phyloP scores from a whole-genome alignment of 1,139 yeast species.

The Candida pseudoviswanathii region DNA sequence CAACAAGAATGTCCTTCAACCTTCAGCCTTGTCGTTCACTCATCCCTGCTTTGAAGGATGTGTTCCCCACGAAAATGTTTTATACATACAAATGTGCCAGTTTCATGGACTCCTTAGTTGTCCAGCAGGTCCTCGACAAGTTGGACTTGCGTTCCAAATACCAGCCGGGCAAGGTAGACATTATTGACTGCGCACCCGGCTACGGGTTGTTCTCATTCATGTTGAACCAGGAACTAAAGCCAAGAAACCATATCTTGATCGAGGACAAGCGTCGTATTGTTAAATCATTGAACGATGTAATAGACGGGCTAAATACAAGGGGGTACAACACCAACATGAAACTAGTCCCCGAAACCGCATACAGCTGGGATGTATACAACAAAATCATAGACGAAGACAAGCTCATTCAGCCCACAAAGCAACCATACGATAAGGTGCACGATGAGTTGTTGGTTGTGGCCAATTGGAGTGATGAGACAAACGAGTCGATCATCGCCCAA shows the following conservation, averaged over 20 bases:
- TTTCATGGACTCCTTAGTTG: constrained; percentile 25
- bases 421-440: constrained; percentile 51
- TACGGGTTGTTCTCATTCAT: constrained; percentile 55
- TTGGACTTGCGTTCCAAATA: constrained; percentile 45
- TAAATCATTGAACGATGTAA: too few species aligned
- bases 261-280: constrained; percentile 37
- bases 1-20: constrained; percentile 12
- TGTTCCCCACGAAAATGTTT: constrained; percentile 3
- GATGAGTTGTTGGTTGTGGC: constrained; percentile 65
- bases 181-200: constrained; percentile 68
- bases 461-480: constrained; percentile 55
- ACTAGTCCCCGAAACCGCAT: constrained; percentile 49
- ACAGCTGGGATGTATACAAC: constrained; percentile 62
- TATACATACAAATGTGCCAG: constrained; percentile 11
- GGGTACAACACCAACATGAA: constrained; percentile 23
- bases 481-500: constrained; percentile 75
- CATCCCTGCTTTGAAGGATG: constrained; percentile 31
- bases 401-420: constrained; percentile 35
- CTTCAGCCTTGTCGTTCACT: constrained; percentile 20
- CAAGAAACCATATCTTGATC: constrained; percentile 60
- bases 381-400: constrained; percentile 45
- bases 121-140: constrained; percentile 45
- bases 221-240: constrained; percentile 57
- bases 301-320: too few species aligned
- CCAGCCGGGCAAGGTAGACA: constrained; percentile 47